Base-by-base conservation (phyloP, 495 filamentous ascomycete species). In the Astrothelium macrocarpum region DNA sequence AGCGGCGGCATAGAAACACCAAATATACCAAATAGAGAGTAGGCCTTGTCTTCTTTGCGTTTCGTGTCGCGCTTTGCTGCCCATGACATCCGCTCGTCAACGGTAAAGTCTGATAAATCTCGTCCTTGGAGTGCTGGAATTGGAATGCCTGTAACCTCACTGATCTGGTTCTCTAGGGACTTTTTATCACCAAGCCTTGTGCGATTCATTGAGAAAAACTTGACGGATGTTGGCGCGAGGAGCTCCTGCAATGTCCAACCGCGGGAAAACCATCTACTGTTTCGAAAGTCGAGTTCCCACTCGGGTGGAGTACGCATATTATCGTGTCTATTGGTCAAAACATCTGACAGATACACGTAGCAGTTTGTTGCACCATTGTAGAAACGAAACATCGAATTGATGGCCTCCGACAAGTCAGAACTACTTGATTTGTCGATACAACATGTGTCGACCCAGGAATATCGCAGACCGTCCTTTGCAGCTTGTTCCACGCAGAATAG, bases 21-120 rank as follows among this genome's bases (percentile, higher is more conserved):
- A 34, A 67, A 67, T n/a, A 67, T 61, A 11, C 65, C 65, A 11
- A 67, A 25, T 16, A 67, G 34, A 53, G 26, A 67, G 32, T 67
- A 67, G 11, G 63, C 65, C 26, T 39, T 62, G 42, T 67, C 65
- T 49, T 67, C 65, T n/a, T 53, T 10, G 42, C 46, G 34, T 25
- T 4, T 61, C 4, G 63, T 67, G 25, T 61, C 18, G 25, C 65
- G 63, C 29, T 34, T 61, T 31, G 12, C 20, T 12, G 58, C 58
- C 65, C 65, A 67, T 20, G 63, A 65, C 18, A 66, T 32, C 11
- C 56, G 53, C 26, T 67, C 28, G 14, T 28, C 42, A 14, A 62
- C 29, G n/a, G 20, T 23, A n/a, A 25, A 65, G 28, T 34, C 25
- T 31, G 28, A n/a, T 5, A 64, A 25, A 56, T 14, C n/a, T 10